phyloP scores from a whole-genome alignment of 176 grass and related monocot species.

The Luzula sylvatica region DNA sequence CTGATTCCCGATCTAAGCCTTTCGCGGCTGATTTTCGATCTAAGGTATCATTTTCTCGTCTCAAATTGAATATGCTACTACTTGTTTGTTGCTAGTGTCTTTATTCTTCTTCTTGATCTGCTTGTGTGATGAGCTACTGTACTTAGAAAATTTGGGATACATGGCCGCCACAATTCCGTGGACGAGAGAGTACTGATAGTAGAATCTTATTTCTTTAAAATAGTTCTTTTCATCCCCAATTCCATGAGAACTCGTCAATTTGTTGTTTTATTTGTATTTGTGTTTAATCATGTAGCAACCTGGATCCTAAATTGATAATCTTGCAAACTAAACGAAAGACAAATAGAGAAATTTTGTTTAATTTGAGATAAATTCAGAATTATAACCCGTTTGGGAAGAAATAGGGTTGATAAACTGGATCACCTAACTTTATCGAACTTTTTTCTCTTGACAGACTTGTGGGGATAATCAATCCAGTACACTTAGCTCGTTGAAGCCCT shows the following conservation, averaged over 20 bases:
- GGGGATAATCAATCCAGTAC: constrained; percentile 7
- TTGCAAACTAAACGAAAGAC: too few relatives aligned
- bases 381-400: too few relatives aligned
- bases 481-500: constrained; percentile 16
- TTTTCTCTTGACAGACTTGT: constrained; percentile 11
- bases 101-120: neutral
- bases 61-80: neutral
- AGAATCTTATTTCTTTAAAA: neutral
- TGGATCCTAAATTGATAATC: too few relatives aligned
- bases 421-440: neutral
- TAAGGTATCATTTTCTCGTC: constrained; percentile 7
- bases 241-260: too few relatives aligned
- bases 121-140: neutral
- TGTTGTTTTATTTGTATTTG: too few relatives aligned
- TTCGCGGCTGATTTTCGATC: constrained; percentile 2
- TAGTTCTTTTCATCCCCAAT: neutral
- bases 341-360: too few relatives aligned
- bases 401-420: too few relatives aligned
- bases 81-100: neutral
- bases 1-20: constrained; percentile 17
- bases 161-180: neutral
- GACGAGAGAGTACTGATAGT: neutral
- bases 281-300: too few relatives aligned
- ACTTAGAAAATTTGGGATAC: neutral
- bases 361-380: too few relatives aligned